Conservation (phyloP, 805 yeast species). For the Barnettozyma botsteinii region DNA sequence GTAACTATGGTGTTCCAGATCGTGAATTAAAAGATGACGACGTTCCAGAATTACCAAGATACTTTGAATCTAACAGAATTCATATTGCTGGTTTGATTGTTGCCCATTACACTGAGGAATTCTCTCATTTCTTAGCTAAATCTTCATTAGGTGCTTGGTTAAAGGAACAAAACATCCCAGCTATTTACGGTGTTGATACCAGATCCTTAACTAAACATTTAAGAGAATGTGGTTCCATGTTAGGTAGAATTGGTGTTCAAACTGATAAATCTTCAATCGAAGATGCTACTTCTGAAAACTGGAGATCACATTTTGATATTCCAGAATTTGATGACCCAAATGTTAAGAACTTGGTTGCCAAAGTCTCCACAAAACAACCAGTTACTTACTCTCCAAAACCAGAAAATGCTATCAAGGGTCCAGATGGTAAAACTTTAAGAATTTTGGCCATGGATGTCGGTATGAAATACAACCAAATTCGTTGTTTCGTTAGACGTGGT, state of each 20-base stretch:
- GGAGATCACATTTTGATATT: constrained; percentile 60
- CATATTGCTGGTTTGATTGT: constrained; percentile 97
- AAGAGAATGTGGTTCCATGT: constrained; percentile 87
- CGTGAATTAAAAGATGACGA: constrained; percentile 69
- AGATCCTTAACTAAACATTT: constrained; percentile 90
- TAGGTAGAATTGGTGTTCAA: constrained; percentile 80
- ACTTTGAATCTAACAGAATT: constrained; percentile 87
- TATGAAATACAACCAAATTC: constrained; percentile 95
- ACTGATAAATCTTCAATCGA: constrained; percentile 30
- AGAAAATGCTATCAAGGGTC: constrained; percentile 47
- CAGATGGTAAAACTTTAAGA: constrained; percentile 72
- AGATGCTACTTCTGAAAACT: constrained; percentile 35
- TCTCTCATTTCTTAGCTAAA: constrained; percentile 87
- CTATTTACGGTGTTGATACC: constrained; percentile 96
- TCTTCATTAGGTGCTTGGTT: constrained; percentile 94
- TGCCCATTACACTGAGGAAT: constrained; percentile 94
- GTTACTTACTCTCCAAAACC: constrained; percentile 67
- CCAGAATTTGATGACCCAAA: constrained; percentile 96
- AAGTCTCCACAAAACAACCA: constrained; percentile 78
- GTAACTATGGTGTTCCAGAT: constrained; percentile 99
- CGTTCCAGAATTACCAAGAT: constrained; percentile 72
- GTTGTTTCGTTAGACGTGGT: constrained; percentile 95
- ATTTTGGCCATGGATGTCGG: constrained; percentile 94
- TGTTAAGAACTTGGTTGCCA: constrained; percentile 82
- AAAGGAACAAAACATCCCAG: constrained; percentile 87